Conservation (phyloP, 1,139 yeast species). For the Yamadazyma sp. region DNA sequence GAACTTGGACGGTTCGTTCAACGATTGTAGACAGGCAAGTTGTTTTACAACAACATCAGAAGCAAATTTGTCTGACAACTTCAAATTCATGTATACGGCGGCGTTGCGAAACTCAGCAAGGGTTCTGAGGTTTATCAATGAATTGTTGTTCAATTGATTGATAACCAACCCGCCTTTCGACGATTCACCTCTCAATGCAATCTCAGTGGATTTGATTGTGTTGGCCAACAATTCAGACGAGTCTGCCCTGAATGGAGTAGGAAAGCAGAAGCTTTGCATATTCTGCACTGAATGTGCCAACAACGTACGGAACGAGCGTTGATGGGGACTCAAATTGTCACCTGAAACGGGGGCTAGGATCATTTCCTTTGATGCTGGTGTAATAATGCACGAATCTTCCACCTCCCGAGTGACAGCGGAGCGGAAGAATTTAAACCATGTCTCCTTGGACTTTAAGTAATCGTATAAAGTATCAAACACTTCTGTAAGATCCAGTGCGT, state of each 20-base stretch:
- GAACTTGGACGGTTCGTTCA: slow-evolving; percentile 24
- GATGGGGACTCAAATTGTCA: slow-evolving; percentile 16
- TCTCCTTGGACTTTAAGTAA: slow-evolving; percentile 17
- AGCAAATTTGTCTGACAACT: slow-evolving; percentile 26
- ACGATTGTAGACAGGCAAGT: slow-evolving; percentile 35
- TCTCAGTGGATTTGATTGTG: slow-evolving; percentile 65
- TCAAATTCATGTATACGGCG: slow-evolving; percentile 30
- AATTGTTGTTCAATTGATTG: slow-evolving; percentile 60
- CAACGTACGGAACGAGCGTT: slow-evolving; percentile 28
- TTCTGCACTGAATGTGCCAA: slow-evolving; percentile 38
- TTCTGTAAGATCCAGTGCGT: slow-evolving; percentile 8
- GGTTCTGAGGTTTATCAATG: slow-evolving; percentile 57
- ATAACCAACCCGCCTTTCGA: slow-evolving; percentile 43
- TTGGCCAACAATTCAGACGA: slow-evolving; percentile 42
- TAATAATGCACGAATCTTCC: slow-evolving; percentile 23
- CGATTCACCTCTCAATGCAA: slow-evolving; percentile 59
- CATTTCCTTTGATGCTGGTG: slow-evolving; percentile 22
- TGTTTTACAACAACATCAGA: slow-evolving; percentile 26
- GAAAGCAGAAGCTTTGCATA: slow-evolving; percentile 39
- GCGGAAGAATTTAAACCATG: slow-evolving; percentile 29
- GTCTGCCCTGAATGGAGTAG: slow-evolving; percentile 39
- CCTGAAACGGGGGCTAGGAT: background rate
- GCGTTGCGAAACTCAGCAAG: slow-evolving; percentile 44
- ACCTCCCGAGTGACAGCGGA: slow-evolving; percentile 17
- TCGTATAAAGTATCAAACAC: slow-evolving; percentile 18